Evolutionary conservation across 1,139 yeast genomes (phyloP).

Genomic region (Debaryomycetaceae sp.): DNA sequence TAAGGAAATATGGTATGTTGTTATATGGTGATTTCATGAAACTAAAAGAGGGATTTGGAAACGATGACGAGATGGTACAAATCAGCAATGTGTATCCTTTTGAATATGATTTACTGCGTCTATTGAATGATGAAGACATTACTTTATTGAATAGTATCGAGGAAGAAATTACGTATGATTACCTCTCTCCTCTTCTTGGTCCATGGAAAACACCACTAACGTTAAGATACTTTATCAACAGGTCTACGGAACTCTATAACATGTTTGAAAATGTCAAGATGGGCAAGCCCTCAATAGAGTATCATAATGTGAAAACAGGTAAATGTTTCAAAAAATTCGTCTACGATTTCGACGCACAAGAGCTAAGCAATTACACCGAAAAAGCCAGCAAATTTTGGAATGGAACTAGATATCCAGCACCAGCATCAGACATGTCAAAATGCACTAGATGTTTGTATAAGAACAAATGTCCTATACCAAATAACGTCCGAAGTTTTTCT

Average conservation of each 20-base stretch:
- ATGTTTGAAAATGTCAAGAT: conserved; percentile 33
- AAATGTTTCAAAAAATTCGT: conserved; percentile 33
- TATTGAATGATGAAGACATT: conserved; percentile 1
- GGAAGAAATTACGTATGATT: conserved; percentile 10
- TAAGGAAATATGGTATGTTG: conserved; percentile 32
- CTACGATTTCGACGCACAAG: conserved; percentile 31
- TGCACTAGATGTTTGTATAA: conserved; percentile 57
- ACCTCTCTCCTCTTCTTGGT: conserved; percentile 16
- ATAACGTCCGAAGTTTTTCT: conserved; percentile 9
- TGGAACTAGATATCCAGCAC: conserved; percentile 46
- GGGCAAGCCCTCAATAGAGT: conserved; percentile 46
- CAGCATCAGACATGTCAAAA: conserved; percentile 30
- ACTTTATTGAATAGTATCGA: conserved; percentile 3
- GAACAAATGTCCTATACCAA: conserved; percentile 31
- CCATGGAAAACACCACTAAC: conserved; percentile 57
- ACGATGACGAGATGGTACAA: conserved; percentile 33
- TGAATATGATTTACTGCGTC: conserved; percentile 1
- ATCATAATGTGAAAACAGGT: conserved; percentile 38
- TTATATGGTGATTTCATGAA: conserved; percentile 40
- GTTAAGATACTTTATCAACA: conserved; percentile 51
- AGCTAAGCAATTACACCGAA: conserved; percentile 22
- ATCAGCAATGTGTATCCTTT: conserved; percentile 3
- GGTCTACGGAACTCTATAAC: conserved; percentile 49
- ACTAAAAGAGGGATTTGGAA: conserved; percentile 50
- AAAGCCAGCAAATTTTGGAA: conserved; percentile 50